phyloP scores from a whole-genome alignment of 106 monocot species.

The Phalaenopsis equestris region DNA sequence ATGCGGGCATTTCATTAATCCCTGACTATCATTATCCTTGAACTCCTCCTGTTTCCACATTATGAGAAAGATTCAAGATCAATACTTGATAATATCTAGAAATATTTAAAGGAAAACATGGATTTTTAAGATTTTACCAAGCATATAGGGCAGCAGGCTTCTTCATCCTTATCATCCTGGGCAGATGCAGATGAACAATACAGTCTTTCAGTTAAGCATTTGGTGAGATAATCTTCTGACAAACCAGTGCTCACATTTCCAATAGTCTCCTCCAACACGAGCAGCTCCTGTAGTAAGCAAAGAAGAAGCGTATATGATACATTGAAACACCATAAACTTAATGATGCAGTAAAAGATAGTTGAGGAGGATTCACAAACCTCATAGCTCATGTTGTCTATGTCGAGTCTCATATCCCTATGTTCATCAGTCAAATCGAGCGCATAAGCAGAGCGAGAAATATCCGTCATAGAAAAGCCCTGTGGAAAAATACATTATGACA shows the following conservation, averaged over 20 bases:
- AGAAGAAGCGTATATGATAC: neutral
- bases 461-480: constrained; percentile 23
- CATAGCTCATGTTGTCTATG: constrained; percentile 64
- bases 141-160: constrained; percentile 43
- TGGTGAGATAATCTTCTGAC: constrained; percentile 28
- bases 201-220: constrained; percentile 26
- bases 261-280: constrained; percentile 65
- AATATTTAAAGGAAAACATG: too few species aligned
- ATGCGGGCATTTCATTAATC: constrained; percentile 47
- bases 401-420: constrained; percentile 55
- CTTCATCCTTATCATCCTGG: constrained; percentile 13
- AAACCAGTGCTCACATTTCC: constrained; percentile 55
- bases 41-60: constrained; percentile 41
- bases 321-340: neutral
- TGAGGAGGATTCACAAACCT: constrained; percentile 21
- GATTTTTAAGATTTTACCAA: constrained; percentile 23
- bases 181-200: constrained; percentile 11
- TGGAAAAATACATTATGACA: neutral
- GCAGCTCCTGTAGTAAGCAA: constrained; percentile 37
- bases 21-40: constrained; percentile 34
- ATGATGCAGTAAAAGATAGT: too few species aligned
- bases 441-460: constrained; percentile 13
- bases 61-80: neutral
- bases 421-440: constrained; percentile 29
- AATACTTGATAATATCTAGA: too few species aligned